These are phyloP conservation scores for Lipomyces kockii DNA, from an alignment of 805 yeast genomes.

Conservation along the genomic window DNA sequence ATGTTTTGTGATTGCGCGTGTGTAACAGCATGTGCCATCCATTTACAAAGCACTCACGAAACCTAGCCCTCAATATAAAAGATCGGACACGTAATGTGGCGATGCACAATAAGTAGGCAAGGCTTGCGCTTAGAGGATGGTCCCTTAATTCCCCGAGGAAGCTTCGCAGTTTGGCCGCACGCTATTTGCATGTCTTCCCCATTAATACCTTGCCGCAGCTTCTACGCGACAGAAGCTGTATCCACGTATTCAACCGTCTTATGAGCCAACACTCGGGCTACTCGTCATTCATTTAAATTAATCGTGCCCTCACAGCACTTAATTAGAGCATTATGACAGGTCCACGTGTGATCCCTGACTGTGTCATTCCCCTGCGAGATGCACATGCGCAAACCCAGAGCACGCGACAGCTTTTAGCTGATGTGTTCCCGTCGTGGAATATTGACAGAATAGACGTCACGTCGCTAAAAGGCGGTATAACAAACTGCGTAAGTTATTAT, in stretches of 20 bases:
- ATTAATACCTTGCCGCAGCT: neutral
- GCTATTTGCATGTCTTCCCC: neutral
- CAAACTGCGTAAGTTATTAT: slow-evolving; percentile 29
- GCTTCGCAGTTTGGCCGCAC: neutral
- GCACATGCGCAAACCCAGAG: slow-evolving; percentile 16
- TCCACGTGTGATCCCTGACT: slow-evolving; percentile 16
- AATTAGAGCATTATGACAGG: slow-evolving; percentile 24
- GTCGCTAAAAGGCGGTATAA: slow-evolving; percentile 32
- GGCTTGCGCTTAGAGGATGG: neutral
- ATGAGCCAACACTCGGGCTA: neutral
- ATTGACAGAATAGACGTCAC: slow-evolving; percentile 17
- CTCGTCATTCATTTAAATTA: neutral
- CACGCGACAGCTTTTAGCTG: slow-evolving; percentile 18
- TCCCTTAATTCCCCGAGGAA: slow-evolving; percentile 1
- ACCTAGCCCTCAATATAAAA: neutral
- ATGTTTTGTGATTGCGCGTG: neutral
- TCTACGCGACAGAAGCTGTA: neutral
- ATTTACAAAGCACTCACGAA: neutral
- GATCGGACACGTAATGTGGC: neutral
- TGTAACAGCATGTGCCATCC: neutral
- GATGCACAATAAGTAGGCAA: neutral
- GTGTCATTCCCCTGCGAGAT: slow-evolving; percentile 23
- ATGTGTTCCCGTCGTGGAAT: slow-evolving; percentile 29
- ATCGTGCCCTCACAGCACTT: neutral
- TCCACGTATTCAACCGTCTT: neutral